Evolutionary conservation across 2,329 filamentous ascomycete genomes (phyloP).

Genomic region (Stagonosporopsis cucurbitacearum): DNA sequence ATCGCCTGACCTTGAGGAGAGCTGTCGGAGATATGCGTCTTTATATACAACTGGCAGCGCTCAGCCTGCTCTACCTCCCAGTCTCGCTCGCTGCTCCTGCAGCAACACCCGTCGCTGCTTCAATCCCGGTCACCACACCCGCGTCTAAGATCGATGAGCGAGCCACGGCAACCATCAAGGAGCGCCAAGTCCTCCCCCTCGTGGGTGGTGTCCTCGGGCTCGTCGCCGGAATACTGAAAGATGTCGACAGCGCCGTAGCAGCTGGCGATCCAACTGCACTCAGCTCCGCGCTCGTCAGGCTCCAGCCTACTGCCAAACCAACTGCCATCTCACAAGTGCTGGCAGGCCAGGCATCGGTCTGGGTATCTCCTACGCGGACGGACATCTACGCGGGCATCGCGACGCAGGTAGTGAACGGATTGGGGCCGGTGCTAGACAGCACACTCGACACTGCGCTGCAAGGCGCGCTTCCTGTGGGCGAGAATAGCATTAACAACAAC

Average conservation of each 20-base stretch:
- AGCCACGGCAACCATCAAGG: constrained; percentile 10
- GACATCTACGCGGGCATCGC: constrained; percentile 29
- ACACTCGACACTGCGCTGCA: constrained; percentile 22
- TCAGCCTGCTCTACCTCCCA: constrained; percentile 20
- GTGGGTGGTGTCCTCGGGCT: constrained; percentile 16
- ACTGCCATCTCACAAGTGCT: constrained; percentile 24
- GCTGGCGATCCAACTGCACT: constrained; percentile 19
- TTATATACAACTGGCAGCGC: constrained; percentile 14
- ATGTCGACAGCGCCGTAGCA: constrained; percentile 24
- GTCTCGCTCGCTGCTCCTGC: constrained; percentile 18
- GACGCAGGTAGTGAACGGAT: constrained; percentile 29
- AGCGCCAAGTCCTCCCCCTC: constrained; percentile 22
- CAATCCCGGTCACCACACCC: constrained; percentile 6
- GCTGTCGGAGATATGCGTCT: constrained; percentile 19
- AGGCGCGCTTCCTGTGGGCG: constrained; percentile 25
- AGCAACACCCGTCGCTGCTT: constrained; percentile 9
- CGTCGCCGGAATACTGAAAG: constrained; percentile 17
- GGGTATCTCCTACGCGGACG: constrained; percentile 25
- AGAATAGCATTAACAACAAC: constrained; percentile 33
- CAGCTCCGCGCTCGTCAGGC: constrained; percentile 21
- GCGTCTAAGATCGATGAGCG: constrained; percentile 10
- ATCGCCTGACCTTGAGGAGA: too few species aligned
- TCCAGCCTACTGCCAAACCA: constrained; percentile 25
- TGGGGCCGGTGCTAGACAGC: constrained; percentile 24
- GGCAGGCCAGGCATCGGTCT: constrained; percentile 18